Percentiles rank a stretch among this genome's conserved stretches.
Conservation (phyloP, 2,329 filamentous ascomycete species). For the Harringtonia aguacate region DNA sequence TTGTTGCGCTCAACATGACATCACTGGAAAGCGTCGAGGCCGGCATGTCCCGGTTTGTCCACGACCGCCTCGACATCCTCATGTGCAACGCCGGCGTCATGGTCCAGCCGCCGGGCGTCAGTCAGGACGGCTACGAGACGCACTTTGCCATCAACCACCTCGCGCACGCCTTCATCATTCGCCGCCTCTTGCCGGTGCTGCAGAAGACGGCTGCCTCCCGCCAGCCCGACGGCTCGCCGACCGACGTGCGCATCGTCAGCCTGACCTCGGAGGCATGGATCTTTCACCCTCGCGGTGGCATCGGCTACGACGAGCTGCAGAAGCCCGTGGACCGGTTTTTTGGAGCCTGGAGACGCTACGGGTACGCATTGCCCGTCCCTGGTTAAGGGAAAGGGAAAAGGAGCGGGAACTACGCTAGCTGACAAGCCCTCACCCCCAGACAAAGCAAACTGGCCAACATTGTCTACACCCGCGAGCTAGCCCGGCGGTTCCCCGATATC, state of each 20-base stretch:
- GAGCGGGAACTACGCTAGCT: too few species aligned
- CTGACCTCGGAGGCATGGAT: conserved; percentile 15
- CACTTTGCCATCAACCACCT: conserved; percentile 36
- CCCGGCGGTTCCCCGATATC: conserved; percentile 16
- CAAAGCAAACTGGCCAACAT: conserved; percentile 20
- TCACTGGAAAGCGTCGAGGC: conserved; percentile 26
- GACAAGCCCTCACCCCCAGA: too few species aligned
- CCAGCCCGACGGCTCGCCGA: neutral
- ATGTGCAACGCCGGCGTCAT: conserved; percentile 35
- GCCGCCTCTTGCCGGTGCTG: conserved; percentile 19
- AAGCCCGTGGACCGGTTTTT: conserved; percentile 13
- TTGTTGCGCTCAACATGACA: conserved; percentile 29
- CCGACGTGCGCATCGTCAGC: conserved; percentile 17
- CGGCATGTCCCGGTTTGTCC: conserved; percentile 20
- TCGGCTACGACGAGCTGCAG: conserved; percentile 16
- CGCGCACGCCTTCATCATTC: conserved; percentile 30
- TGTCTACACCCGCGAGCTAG: conserved; percentile 17
- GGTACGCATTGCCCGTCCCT: conserved; percentile 12
- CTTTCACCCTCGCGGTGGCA: conserved; percentile 11
- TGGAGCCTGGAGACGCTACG: conserved; percentile 16
- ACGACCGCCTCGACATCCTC: conserved; percentile 30
- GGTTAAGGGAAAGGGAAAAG: too few species aligned
- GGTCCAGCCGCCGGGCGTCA: conserved; percentile 22
- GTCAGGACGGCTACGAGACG: conserved; percentile 31
- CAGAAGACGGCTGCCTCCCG: conserved; percentile 12